These are phyloP conservation scores for Dianthus caryophyllus DNA, from an alignment of 148 eudicot species.

Conservation along the genomic window DNA sequence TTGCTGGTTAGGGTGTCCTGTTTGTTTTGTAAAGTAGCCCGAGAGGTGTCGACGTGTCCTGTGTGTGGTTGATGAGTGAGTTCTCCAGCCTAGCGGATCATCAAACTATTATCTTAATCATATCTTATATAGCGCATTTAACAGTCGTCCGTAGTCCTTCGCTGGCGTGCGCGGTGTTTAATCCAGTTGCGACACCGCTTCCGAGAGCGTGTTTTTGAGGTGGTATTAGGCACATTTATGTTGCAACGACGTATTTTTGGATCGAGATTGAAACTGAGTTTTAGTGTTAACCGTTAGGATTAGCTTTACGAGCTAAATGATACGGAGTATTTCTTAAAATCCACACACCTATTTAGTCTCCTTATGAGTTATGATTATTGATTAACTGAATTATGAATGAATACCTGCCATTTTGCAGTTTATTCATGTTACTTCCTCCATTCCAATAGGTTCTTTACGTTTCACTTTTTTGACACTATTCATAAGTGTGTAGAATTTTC, in stretches of 20 bases:
- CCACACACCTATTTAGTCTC: conserved; percentile 13
- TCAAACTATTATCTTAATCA: conserved; percentile 8
- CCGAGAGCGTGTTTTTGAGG: neutral
- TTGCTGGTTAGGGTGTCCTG: conserved; percentile 4
- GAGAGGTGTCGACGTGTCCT: conserved; percentile 3
- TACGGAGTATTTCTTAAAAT: neutral
- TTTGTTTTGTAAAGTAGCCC: neutral
- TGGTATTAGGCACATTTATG: neutral
- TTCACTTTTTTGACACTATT: too few relatives aligned
- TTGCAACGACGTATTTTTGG: neutral
- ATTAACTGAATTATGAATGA: conserved; percentile 3
- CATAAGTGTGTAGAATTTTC: too few relatives aligned
- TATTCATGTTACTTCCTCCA: too few relatives aligned
- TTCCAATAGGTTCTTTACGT: too few relatives aligned
- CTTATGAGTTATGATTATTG: conserved; percentile 8
- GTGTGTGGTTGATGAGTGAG: conserved; percentile 3
- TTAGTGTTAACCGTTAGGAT: too few relatives aligned
- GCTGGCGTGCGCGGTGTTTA: neutral
- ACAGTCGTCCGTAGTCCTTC: neutral
- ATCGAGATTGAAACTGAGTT: neutral
- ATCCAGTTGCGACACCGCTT: too few relatives aligned
- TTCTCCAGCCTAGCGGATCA: conserved; percentile 15
- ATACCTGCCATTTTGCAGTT: neutral
- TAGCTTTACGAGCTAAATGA: conserved; percentile 1
- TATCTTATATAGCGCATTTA: neutral